Conservation (phyloP, 2,329 filamentous ascomycete genomes). For the Byssoonygena ceratinophila region DNA sequence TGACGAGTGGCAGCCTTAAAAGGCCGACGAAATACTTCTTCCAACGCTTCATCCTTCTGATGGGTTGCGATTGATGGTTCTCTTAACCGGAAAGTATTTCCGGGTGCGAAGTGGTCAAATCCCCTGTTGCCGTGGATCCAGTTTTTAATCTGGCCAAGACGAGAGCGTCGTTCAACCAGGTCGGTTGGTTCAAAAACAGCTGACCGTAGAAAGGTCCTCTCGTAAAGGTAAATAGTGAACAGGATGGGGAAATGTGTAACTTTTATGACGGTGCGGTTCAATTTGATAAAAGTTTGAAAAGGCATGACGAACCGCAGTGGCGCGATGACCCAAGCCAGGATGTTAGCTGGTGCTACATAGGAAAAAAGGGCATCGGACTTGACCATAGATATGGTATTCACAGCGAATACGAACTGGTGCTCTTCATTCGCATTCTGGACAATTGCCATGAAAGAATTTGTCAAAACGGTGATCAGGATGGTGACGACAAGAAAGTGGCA, state of each 20-base stretch:
- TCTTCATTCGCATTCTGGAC: slow-evolving; percentile 89
- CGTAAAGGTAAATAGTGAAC: slow-evolving; percentile 78
- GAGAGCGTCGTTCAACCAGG: slow-evolving; percentile 61
- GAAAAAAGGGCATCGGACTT: slow-evolving; percentile 96
- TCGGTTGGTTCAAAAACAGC: slow-evolving; percentile 74
- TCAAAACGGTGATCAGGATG: slow-evolving; percentile 88
- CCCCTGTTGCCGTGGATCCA: slow-evolving; percentile 48
- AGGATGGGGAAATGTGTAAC: slow-evolving; percentile 78
- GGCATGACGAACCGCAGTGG: slow-evolving; percentile 72
- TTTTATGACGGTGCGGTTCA: slow-evolving; percentile 89
- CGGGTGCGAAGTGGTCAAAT: slow-evolving; percentile 62
- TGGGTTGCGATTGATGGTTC: slow-evolving; percentile 82
- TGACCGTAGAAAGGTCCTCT: slow-evolving; percentile 64
- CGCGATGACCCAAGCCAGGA: slow-evolving; percentile 80
- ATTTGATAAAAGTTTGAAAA: slow-evolving; percentile 66
- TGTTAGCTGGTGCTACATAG: slow-evolving; percentile 82
- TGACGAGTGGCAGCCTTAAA: slow-evolving; percentile 47
- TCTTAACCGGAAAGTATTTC: slow-evolving; percentile 50
- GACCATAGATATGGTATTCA: slow-evolving; percentile 96
- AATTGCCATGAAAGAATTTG: slow-evolving; percentile 92
- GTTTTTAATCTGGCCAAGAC: slow-evolving; percentile 44
- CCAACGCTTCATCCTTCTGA: slow-evolving; percentile 78
- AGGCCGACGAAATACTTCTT: slow-evolving; percentile 74
- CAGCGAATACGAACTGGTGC: slow-evolving; percentile 83
- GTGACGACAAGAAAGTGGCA: slow-evolving; percentile 93